A percentile compares a stretch with the other conserved stretches of the same genome.
Conservation (phyloP, 306 rosid genomes). For the Rubus idaeus region DNA sequence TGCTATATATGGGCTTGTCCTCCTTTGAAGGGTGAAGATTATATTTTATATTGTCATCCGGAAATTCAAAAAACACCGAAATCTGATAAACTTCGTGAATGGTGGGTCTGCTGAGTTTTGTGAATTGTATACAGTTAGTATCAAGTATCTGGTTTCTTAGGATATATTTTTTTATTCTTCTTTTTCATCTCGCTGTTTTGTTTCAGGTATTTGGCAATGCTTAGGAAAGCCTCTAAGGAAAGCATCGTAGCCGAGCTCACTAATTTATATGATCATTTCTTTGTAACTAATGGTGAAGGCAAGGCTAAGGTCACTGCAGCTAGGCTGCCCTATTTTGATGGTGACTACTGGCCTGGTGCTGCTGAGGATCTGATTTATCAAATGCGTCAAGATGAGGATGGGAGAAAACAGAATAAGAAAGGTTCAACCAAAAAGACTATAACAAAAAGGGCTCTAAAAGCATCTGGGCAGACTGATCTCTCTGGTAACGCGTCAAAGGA, state of each 20-base stretch:
- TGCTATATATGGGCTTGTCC: slow-evolving; percentile 99
- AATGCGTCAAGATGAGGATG: slow-evolving; percentile 95
- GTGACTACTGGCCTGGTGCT: slow-evolving; percentile 99
- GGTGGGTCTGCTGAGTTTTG: slow-evolving; percentile 52
- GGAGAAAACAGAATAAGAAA: slow-evolving; percentile 86
- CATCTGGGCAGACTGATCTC: slow-evolving; percentile 94
- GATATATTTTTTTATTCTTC: slow-evolving; percentile 1
- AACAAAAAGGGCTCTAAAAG: slow-evolving; percentile 91
- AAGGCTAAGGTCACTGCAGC: slow-evolving; percentile 93
- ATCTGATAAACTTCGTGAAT: slow-evolving; percentile 98
- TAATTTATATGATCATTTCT: slow-evolving; percentile 93
- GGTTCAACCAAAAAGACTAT: slow-evolving; percentile 84
- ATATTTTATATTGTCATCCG: slow-evolving; percentile 94
- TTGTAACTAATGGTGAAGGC: slow-evolving; percentile 76
- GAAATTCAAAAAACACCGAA: slow-evolving; percentile 99
- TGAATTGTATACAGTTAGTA: slow-evolving; percentile 16
- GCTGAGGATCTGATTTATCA: slow-evolving; percentile 97
- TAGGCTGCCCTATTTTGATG: slow-evolving; percentile 96
- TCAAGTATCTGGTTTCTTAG: neutral
- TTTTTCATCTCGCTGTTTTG: slow-evolving; percentile 28
- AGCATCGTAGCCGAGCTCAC: slow-evolving; percentile 79
- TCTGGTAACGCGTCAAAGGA: slow-evolving; percentile 94
- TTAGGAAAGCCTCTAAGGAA: slow-evolving; percentile 90
- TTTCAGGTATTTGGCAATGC: slow-evolving; percentile 87
- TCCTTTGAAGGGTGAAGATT: slow-evolving; percentile 99